These are phyloP conservation scores for Corynascus novoguineensis DNA, from an alignment of 495 filamentous ascomycete species.

Conservation along the genomic window DNA sequence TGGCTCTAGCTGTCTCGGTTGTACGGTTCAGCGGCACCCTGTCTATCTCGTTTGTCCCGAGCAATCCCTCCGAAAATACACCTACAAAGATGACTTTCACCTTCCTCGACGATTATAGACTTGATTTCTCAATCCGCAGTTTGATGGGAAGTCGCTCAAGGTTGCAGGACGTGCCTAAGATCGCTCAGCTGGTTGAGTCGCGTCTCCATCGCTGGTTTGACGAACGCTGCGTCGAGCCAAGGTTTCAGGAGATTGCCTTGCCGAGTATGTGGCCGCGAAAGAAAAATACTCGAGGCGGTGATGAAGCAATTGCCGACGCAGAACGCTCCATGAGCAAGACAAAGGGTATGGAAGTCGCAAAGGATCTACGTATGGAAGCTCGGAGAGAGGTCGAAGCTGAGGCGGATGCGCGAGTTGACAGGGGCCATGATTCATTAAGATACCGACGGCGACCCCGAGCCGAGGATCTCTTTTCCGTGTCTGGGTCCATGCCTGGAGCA, in stretches of 20 bases:
- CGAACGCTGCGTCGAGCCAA: constrained; percentile 88
- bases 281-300: constrained; percentile 66
- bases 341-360: constrained; percentile 46
- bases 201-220: constrained; percentile 95
- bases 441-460: constrained; percentile 32
- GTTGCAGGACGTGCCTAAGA: constrained; percentile 94
- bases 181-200: constrained; percentile 88
- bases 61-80: constrained; percentile 46
- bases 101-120: constrained; percentile 90
- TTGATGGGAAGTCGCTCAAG: constrained; percentile 86
- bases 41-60: constrained; percentile 84
- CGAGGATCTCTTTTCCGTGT: constrained; percentile 33
- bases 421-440: constrained; percentile 34
- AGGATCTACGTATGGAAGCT: constrained; percentile 43
- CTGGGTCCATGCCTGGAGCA: constrained; percentile 31
- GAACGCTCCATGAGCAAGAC: constrained; percentile 42
- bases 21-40: constrained; percentile 92
- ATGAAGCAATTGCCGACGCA: constrained; percentile 38
- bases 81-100: constrained; percentile 86
- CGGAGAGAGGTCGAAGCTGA: constrained; percentile 43
- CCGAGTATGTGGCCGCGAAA: constrained; percentile 93
- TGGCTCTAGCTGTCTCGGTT: constrained; percentile 84
- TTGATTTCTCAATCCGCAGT: constrained; percentile 85
- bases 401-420: constrained; percentile 32
- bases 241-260: constrained; percentile 90